Conservation (phyloP, 2,329 filamentous ascomycete genomes). For the Acarospora socialis region DNA sequence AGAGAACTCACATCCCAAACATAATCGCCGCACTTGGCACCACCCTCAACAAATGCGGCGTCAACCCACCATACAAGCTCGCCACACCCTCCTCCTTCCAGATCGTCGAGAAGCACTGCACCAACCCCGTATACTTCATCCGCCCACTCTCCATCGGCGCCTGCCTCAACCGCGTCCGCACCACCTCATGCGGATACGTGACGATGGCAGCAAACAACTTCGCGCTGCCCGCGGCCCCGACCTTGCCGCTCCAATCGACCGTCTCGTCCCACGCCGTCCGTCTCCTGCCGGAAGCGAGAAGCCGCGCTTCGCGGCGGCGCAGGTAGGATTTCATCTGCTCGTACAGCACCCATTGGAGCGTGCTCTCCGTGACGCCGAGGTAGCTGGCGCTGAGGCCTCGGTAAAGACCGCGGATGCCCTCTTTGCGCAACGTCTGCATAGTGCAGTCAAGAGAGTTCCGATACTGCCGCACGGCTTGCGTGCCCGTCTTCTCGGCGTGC, state of each 20-base stretch:
- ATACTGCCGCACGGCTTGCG: slow-evolving; percentile 51
- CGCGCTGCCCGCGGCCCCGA: slow-evolving; percentile 64
- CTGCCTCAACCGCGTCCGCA: slow-evolving; percentile 71
- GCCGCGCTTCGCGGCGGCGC: slow-evolving; percentile 44
- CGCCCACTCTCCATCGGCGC: slow-evolving; percentile 58
- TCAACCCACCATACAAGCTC: slow-evolving; percentile 78
- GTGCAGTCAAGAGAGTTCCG: slow-evolving; percentile 81
- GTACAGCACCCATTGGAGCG: slow-evolving; percentile 86
- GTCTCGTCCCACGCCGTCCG: slow-evolving; percentile 59
- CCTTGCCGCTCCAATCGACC: slow-evolving; percentile 64
- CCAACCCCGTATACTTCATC: slow-evolving; percentile 74
- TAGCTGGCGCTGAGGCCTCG: slow-evolving; percentile 86
- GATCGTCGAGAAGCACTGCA: slow-evolving; percentile 78
- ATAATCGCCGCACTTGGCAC: slow-evolving; percentile 91
- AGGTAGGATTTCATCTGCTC: slow-evolving; percentile 78
- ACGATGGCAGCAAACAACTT: slow-evolving; percentile 74
- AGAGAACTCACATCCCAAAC: slow-evolving; percentile 56
- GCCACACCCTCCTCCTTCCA: slow-evolving; percentile 79
- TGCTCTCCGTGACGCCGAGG: slow-evolving; percentile 77
- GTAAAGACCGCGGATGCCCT: slow-evolving; percentile 73
- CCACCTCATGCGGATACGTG: slow-evolving; percentile 88
- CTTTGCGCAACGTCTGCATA: slow-evolving; percentile 62
- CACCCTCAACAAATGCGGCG: slow-evolving; percentile 78
- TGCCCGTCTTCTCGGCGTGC: slow-evolving; percentile 44
- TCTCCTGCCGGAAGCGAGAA: slow-evolving; percentile 42